phyloP scores from a whole-genome alignment of 2,329 filamentous ascomycete genomes.

The Arachnomyces sp. region DNA sequence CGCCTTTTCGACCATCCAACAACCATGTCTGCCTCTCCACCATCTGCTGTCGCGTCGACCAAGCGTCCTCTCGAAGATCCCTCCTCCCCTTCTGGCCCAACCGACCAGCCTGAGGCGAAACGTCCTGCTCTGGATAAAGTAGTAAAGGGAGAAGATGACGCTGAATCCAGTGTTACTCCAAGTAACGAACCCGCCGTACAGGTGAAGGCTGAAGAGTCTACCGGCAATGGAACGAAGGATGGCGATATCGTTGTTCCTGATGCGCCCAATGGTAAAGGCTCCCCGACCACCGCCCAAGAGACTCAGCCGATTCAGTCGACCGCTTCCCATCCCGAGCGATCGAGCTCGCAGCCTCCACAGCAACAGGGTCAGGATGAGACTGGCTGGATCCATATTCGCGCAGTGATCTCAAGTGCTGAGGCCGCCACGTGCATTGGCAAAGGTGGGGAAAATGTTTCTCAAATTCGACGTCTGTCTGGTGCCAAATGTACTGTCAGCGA shows the following conservation, averaged over 20 bases:
- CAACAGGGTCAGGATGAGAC: slow-evolving; percentile 69
- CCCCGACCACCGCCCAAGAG: slow-evolving; percentile 34
- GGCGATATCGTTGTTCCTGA: slow-evolving; percentile 62
- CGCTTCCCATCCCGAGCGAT: slow-evolving; percentile 45
- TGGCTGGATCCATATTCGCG: slow-evolving; percentile 92
- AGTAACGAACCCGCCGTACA: slow-evolving; percentile 20
- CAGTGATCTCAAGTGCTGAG: slow-evolving; percentile 94
- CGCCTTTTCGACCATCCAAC: slow-evolving; percentile 26
- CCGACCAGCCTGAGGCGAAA: slow-evolving; percentile 94
- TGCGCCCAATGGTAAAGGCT: slow-evolving; percentile 47
- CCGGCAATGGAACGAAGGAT: slow-evolving; percentile 44
- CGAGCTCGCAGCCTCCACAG: slow-evolving; percentile 31
- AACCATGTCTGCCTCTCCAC: slow-evolving; percentile 63
- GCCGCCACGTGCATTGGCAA: slow-evolving; percentile 98
- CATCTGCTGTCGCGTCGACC: slow-evolving; percentile 39
- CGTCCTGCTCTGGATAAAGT: slow-evolving; percentile 92
- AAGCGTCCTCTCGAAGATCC: slow-evolving; percentile 97
- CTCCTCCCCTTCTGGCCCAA: slow-evolving; percentile 83
- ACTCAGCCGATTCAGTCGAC: slow-evolving; percentile 53
- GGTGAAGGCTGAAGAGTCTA: slow-evolving; percentile 37
- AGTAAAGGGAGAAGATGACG: slow-evolving; percentile 54
- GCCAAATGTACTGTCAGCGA: slow-evolving; percentile 99
- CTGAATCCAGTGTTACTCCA: slow-evolving; percentile 29
- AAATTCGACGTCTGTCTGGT: slow-evolving; percentile 88
- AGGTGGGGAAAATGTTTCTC: slow-evolving; percentile 95